A percentile compares a stretch with the other conserved stretches of the same genome.
These are phyloP conservation scores for Leccinum longicurvipes DNA, from an alignment of 768 basidiomycete genomes.

Conservation along the genomic window DNA sequence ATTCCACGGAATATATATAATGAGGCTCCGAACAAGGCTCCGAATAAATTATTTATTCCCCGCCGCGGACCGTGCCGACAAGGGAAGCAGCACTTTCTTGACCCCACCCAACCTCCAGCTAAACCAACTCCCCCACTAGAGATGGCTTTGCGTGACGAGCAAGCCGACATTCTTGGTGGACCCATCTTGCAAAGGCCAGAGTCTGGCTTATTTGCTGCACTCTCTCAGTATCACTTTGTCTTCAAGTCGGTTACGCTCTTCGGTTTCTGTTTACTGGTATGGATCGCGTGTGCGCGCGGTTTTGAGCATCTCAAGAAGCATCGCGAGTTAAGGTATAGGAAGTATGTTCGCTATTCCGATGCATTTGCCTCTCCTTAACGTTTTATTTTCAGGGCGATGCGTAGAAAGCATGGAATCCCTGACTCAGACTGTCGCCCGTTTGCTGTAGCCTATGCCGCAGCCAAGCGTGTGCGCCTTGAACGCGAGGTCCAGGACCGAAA, in stretches of 20 bases:
- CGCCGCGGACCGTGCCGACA: constrained; percentile 20
- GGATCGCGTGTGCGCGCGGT: constrained; percentile 33
- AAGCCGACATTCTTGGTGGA: constrained; percentile 70
- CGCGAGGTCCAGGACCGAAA: constrained; percentile 41
- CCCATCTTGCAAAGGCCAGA: constrained; percentile 40
- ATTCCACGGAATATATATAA: not conserved
- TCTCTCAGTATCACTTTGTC: constrained; percentile 35
- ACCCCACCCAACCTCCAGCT: constrained; percentile 22
- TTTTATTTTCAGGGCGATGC: constrained; percentile 50
- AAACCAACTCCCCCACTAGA: constrained; percentile 19
- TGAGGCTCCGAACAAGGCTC: no score
- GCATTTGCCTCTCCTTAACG: constrained; percentile 11
- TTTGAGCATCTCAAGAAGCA: constrained; percentile 51
- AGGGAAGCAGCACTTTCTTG: constrained; percentile 13
- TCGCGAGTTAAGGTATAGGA: constrained; percentile 61
- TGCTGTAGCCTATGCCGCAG: constrained; percentile 83
- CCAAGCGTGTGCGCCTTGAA: constrained; percentile 53
- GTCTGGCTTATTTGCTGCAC: constrained; percentile 25
- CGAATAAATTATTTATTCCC: constrained; percentile 23
- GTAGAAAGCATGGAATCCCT: constrained; percentile 78
- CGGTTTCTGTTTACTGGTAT: constrained; percentile 33
- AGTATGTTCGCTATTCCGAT: constrained; percentile 42
- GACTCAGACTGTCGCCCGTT: constrained; percentile 81
- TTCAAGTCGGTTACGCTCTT: constrained; percentile 39
- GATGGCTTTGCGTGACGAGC: constrained; percentile 58